Conservation (phyloP, 1,139 yeast species). For the Yamadazyma buinensis region DNA sequence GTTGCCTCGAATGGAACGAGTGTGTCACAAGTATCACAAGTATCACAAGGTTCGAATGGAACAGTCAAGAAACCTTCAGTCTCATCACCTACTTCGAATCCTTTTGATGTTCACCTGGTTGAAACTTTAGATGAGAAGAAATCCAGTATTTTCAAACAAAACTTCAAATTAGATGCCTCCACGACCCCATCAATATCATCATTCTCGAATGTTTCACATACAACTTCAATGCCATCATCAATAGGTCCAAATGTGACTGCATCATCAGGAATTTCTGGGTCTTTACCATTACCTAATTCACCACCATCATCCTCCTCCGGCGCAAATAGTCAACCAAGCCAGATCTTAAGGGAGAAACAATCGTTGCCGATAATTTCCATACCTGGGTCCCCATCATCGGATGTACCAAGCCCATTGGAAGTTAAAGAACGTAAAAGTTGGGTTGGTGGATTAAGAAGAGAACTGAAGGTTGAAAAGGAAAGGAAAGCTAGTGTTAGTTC, state of each 20-base stretch:
- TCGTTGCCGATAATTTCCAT: conserved; percentile 5
- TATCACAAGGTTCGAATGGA: not conserved
- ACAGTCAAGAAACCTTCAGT: not conserved
- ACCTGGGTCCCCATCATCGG: not conserved
- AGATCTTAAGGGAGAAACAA: conserved; percentile 1
- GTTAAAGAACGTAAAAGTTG: conserved; percentile 38
- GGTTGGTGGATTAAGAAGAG: conserved; percentile 40
- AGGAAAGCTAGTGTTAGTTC: conserved; percentile 16
- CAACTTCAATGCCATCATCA: conserved; percentile 1
- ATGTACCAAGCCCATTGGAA: conserved; percentile 6
- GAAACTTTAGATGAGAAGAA: conserved; percentile 5
- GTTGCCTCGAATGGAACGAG: not conserved
- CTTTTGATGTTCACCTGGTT: conserved; percentile 64
- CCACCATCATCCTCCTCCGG: not conserved
- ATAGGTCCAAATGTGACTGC: conserved; percentile 1
- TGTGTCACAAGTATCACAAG: not conserved
- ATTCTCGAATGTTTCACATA: conserved; percentile 1
- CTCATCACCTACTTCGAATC: conserved; percentile 15
- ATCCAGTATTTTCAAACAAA: conserved; percentile 26
- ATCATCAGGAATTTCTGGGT: not conserved
- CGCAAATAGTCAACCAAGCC: too few species aligned
- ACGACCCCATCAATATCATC: conserved; percentile 9
- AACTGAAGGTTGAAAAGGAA: conserved; percentile 21
- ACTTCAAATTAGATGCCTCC: conserved; percentile 23
- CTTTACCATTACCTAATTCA: not conserved